phyloP scores from a whole-genome alignment of 345 rosid genomes.

The Trapa incisa region DNA sequence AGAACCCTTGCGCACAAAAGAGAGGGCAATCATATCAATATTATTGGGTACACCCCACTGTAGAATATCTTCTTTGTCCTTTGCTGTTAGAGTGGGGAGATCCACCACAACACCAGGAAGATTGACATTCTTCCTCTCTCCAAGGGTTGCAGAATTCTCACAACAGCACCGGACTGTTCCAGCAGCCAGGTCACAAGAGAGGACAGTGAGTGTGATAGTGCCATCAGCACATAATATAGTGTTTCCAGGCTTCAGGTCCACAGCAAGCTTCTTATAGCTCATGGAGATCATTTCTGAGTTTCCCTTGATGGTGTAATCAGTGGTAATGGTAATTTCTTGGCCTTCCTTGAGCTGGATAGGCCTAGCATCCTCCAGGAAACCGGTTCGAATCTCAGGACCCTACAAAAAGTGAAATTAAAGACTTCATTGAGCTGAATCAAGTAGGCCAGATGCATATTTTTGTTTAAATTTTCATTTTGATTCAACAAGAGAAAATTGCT shows the following conservation, averaged over 20 bases:
- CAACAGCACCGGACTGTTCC: conserved; percentile 18
- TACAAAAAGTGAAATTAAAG: not conserved
- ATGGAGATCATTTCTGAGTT: conserved; percentile 6
- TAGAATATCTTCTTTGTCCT: conserved; percentile 16
- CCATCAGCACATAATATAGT: conserved; percentile 15
- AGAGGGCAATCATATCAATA: conserved; percentile 14
- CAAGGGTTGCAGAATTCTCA: conserved; percentile 14
- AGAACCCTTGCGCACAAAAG: conserved; percentile 16
- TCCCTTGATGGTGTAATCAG: conserved; percentile 15
- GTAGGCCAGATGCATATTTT: too few relatives aligned
- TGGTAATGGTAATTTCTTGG: conserved; percentile 12
- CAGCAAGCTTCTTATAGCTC: conserved; percentile 17
- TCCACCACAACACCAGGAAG: conserved; percentile 17
- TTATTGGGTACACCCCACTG: conserved; percentile 17
- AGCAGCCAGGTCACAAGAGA: conserved; percentile 12
- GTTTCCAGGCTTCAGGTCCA: conserved; percentile 14
- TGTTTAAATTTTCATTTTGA: too few relatives aligned
- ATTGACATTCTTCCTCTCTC: conserved; percentile 16
- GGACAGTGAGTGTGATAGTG: conserved; percentile 12
- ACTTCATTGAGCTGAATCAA: too few relatives aligned
- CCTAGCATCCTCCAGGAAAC: conserved; percentile 16
- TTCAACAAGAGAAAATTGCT: too few relatives aligned
- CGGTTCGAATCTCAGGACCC: conserved; percentile 18
- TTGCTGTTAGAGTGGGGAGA: conserved; percentile 15
- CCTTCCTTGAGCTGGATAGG: conserved; percentile 16